A percentile compares a stretch with the other conserved stretches of the same genome.
These are phyloP conservation scores for Tetragonia tetragonoides DNA, from an alignment of 148 eudicot genomes.

Conservation along the genomic window DNA sequence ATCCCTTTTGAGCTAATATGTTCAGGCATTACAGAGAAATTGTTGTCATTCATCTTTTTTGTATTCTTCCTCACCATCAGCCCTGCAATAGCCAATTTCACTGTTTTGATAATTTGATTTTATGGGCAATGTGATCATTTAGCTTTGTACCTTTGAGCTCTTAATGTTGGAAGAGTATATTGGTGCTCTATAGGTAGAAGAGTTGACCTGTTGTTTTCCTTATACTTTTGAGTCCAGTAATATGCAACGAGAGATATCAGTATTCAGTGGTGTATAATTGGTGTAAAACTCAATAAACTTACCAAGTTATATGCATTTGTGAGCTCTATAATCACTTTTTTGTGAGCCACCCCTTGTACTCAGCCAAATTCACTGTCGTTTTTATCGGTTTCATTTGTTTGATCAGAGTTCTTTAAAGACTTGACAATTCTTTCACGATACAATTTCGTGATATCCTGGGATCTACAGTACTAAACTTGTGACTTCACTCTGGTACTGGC, in stretches of 20 bases:
- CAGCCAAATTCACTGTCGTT: too few relatives aligned
- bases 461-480: too few relatives aligned
- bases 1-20: slow-evolving; percentile 44
- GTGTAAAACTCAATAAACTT: slow-evolving; percentile 24
- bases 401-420: too few relatives aligned
- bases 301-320: not conserved
- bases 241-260: not conserved
- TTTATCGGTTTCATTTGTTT: too few relatives aligned
- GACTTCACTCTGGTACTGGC: too few relatives aligned
- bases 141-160: slow-evolving; percentile 13
- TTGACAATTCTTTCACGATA: too few relatives aligned
- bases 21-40: not conserved
- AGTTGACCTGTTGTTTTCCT: slow-evolving; percentile 6
- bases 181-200: not conserved
- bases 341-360: too few relatives aligned
- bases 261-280: not conserved
- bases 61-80: not conserved
- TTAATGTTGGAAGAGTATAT: slow-evolving; percentile 8
- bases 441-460: too few relatives aligned
- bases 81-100: not conserved
- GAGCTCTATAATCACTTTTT: too few relatives aligned
- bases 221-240: not conserved
- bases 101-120: slow-evolving; percentile 4
- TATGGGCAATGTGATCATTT: slow-evolving; percentile 13
- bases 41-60: not conserved